Conservation (phyloP, 2,329 filamentous ascomycete genomes). For the Penicillium hesseltinei region DNA sequence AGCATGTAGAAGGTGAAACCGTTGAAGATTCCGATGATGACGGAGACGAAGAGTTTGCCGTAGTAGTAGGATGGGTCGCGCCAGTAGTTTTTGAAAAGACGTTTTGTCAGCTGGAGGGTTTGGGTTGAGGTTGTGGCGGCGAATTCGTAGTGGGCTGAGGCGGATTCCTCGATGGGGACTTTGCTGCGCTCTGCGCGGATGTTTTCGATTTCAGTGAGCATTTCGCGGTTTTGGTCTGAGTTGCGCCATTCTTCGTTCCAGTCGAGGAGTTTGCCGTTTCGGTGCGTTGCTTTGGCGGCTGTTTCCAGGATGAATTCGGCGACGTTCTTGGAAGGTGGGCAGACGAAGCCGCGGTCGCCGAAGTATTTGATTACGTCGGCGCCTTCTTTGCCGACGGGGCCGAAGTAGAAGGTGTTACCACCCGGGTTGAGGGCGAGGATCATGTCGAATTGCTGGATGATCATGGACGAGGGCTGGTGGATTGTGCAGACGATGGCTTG, state of each 20-base stretch:
- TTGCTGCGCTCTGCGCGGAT: slow-evolving; percentile 60
- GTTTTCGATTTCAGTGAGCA: slow-evolving; percentile 64
- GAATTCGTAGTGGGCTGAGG: slow-evolving; percentile 53
- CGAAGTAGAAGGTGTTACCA: slow-evolving; percentile 72
- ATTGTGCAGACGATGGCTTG: slow-evolving; percentile 74
- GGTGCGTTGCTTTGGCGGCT: slow-evolving; percentile 56
- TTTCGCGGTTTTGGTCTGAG: slow-evolving; percentile 58
- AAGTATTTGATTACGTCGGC: slow-evolving; percentile 67
- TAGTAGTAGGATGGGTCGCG: slow-evolving; percentile 74
- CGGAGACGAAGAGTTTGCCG: slow-evolving; percentile 69
- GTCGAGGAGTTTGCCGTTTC: slow-evolving; percentile 58
- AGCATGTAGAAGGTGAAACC: slow-evolving; percentile 75
- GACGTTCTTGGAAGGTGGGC: slow-evolving; percentile 64
- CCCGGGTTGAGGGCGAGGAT: slow-evolving; percentile 67
- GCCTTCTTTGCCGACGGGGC: slow-evolving; percentile 67
- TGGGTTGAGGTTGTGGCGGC: slow-evolving; percentile 65
- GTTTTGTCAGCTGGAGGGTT: slow-evolving; percentile 64
- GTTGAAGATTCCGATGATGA: slow-evolving; percentile 73
- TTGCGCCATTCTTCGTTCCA: slow-evolving; percentile 75
- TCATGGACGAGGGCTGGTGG: slow-evolving; percentile 67
- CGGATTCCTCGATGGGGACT: slow-evolving; percentile 44
- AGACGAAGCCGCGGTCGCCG: slow-evolving; percentile 61
- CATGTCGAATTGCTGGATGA: slow-evolving; percentile 73
- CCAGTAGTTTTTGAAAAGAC: slow-evolving; percentile 72
- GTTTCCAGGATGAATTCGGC: slow-evolving; percentile 67